Conservation (phyloP, 805 yeast genomes). For the Lipomyces yamanashiensis region DNA sequence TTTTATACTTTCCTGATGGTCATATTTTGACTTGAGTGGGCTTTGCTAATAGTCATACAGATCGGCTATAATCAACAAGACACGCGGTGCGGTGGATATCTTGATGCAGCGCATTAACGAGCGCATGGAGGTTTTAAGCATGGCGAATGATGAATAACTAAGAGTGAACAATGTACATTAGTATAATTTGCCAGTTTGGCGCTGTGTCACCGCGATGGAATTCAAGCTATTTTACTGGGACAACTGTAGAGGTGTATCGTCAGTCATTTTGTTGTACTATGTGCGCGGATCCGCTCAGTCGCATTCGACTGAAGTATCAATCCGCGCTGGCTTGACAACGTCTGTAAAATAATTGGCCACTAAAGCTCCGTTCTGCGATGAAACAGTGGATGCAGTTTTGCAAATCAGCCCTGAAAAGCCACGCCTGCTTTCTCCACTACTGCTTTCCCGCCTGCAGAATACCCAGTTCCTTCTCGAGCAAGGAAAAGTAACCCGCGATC, state of each 20-base stretch:
- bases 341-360: too few species aligned
- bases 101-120: slow-evolving; percentile 8
- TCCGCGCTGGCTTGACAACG: too few species aligned
- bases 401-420: slow-evolving; percentile 34
- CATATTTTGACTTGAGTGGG: too few species aligned
- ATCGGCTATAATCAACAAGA: slow-evolving; percentile 18
- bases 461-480: slow-evolving; percentile 37
- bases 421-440: slow-evolving; percentile 34
- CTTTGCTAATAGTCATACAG: slow-evolving; percentile 12
- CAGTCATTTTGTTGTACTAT: too few species aligned
- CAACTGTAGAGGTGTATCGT: too few species aligned
- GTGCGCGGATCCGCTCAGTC: too few species aligned
- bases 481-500: slow-evolving; percentile 26
- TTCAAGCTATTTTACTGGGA: not conserved
- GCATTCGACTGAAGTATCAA: too few species aligned
- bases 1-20: not conserved
- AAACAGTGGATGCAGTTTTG: not conserved
- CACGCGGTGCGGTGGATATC: slow-evolving; percentile 16
- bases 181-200: not conserved
- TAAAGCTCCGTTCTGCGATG: not conserved
- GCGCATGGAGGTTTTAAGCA: slow-evolving; percentile 7
- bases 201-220: not conserved
- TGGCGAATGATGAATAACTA: not conserved
- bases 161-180: not conserved
- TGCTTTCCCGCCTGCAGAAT: slow-evolving; percentile 34